A percentile compares a stretch with the other conserved stretches of the same genome.
Evolutionary conservation across 192 early-diverging fungal species (phyloP).

Genomic region (Chytriomyces hyalinus): DNA sequence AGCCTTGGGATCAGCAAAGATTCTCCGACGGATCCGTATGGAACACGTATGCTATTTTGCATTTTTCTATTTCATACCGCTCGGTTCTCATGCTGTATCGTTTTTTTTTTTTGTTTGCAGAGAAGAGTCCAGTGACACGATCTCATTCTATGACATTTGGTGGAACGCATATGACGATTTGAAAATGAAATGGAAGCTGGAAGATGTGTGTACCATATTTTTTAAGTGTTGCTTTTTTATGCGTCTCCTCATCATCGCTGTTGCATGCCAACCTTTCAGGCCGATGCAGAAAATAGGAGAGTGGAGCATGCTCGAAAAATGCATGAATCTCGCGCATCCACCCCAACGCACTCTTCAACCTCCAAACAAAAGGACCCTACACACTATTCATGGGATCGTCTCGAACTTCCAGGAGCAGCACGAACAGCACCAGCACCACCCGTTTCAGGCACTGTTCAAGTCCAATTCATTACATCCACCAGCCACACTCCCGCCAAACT

Average conservation of each 20-base stretch:
- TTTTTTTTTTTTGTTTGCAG: conserved; percentile 6
- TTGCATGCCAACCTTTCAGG: background rate
- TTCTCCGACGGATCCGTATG: conserved; percentile 46
- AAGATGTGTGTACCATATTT: background rate
- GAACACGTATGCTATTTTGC: conserved; percentile 19
- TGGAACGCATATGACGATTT: conserved; percentile 27
- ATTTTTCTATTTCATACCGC: background rate
- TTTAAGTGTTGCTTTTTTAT: background rate
- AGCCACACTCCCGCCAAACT: background rate
- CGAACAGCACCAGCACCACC: too few species aligned
- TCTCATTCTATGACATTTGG: conserved; percentile 23
- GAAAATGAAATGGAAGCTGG: conserved; percentile 1
- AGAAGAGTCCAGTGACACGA: background rate
- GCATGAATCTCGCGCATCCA: background rate
- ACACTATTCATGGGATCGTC: background rate
- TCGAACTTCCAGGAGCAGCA: background rate
- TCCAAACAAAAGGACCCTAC: background rate
- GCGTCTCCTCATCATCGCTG: background rate
- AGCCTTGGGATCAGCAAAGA: conserved; percentile 86
- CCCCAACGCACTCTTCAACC: background rate
- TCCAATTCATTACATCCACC: background rate
- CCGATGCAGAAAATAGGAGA: background rate
- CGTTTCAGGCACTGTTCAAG: too few species aligned
- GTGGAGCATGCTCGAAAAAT: background rate
- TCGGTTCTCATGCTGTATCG: background rate